phyloP scores from a whole-genome alignment of 805 yeast species.

The Cyberlindnera amylophila region DNA sequence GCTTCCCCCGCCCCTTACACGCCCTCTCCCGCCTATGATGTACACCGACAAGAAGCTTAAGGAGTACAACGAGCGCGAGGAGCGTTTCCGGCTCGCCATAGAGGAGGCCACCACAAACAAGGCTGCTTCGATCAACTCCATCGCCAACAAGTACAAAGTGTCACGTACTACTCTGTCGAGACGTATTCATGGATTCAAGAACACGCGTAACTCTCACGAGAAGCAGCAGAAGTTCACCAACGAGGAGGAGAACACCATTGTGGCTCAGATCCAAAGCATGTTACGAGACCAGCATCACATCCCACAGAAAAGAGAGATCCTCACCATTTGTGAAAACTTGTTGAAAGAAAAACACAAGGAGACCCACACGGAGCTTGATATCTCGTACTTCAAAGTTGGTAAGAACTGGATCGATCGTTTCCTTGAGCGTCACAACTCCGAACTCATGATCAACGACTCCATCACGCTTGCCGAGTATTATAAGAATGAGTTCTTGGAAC shows the following conservation, averaged over 20 bases:
- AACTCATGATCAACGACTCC: conserved; percentile 21
- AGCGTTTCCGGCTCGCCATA: conserved; percentile 27
- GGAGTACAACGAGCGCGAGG: conserved; percentile 29
- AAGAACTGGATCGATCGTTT: conserved; percentile 30
- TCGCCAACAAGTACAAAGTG: conserved; percentile 28
- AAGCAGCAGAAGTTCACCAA: conserved; percentile 30
- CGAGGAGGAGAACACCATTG: conserved; percentile 25
- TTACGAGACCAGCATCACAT: conserved; percentile 23
- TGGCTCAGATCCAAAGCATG: conserved; percentile 19
- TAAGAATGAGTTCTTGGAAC: conserved; percentile 26
- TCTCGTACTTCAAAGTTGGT: conserved; percentile 24
- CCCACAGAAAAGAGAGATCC: conserved; percentile 26
- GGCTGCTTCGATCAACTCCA: conserved; percentile 27
- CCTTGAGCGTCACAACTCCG: conserved; percentile 27
- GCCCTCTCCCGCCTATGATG: conserved; percentile 16
- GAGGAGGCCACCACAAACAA: conserved; percentile 27
- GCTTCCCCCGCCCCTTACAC: conserved; percentile 10
- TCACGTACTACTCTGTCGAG: conserved; percentile 27
- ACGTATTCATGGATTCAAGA: conserved; percentile 29
- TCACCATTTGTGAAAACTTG: conserved; percentile 23
- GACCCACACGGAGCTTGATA: conserved; percentile 7
- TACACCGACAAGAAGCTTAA: conserved; percentile 28
- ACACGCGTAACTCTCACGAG: conserved; percentile 28
- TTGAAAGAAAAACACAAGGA: conserved; percentile 23
- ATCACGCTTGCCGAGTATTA: conserved; percentile 26